Base-by-base conservation (phyloP, 192 early-diverging fungal species). In the Obelidium mucronatum region DNA sequence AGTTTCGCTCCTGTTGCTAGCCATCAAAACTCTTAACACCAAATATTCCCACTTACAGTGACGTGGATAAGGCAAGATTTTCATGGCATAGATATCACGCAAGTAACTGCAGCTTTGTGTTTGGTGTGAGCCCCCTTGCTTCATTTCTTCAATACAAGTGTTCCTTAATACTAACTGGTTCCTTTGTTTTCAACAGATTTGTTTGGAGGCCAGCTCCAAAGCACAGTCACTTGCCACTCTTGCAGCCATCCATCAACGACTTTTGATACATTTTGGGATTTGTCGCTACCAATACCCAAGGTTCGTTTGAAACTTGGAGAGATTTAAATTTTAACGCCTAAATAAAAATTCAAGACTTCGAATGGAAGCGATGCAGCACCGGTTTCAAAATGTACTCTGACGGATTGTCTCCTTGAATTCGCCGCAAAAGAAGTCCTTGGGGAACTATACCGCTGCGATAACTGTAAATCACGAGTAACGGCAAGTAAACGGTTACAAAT, bases 361-460 rank as follows among this genome's bases (percentile, higher is more conserved):
- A 39, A 33, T 48, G 61, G 30, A 11, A 1, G 28, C 58, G 55
- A 67, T 40, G 24, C 44, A 60, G 35, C 42, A 26, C 56, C 34
- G 5, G 51, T 35, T 17, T 24, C 73, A 74, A 42, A 62, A 35
- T 75, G 54, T 63, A 76, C 63, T 19, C 56, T 87, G 19, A 19
- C 54, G 8, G 73, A 79, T 59, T 95, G 93, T 54, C 66, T 95
- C 42, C 67, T 78, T 11, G 91, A 91, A 74, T 93, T 90, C 67
- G 89, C 84, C 28, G 82, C 81, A 35, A 81, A 91, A 60, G 94
- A 95, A 77, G 59, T 87, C 37, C 83, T 95, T 2, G 88, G 88
- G 26, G 87, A 88, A 26, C 83, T 85, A 6, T 92, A 94, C 81
- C 84, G 88, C 71, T 95, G 94, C 78, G 82, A 84, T 37, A 78